These are phyloP conservation scores for Colletotrichum camelliae DNA, from an alignment of 2,329 filamentous ascomycete species.

Conservation along the genomic window DNA sequence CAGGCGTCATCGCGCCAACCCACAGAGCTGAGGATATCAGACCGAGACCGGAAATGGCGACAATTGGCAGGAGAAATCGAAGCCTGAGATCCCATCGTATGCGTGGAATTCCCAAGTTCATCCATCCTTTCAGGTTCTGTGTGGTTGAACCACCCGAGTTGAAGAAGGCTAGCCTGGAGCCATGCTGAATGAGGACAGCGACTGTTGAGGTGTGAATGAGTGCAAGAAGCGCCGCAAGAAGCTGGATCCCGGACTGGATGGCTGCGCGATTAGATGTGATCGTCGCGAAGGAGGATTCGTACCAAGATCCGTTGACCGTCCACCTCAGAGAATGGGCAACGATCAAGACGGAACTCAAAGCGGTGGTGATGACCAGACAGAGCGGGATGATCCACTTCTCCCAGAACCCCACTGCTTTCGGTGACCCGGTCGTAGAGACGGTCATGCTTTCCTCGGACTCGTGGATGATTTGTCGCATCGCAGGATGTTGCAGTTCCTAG, in stretches of 20 bases:
- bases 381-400: not conserved
- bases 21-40: conserved; percentile 18
- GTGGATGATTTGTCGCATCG: not conserved
- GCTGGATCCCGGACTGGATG: conserved; percentile 1
- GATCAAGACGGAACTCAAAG: conserved; percentile 2
- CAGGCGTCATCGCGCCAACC: conserved; percentile 28
- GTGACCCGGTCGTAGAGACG: not conserved
- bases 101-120: not conserved
- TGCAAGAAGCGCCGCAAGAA: not conserved
- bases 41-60: not conserved
- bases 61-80: not conserved
- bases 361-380: not conserved
- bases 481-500: not conserved
- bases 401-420: not conserved
- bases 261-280: conserved; percentile 1
- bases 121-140: not conserved
- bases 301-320: conserved; percentile 3
- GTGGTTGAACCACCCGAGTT: not conserved
- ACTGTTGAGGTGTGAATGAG: conserved; percentile 4
- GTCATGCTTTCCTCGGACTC: not conserved
- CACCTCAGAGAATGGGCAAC: not conserved
- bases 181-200: conserved; percentile 3
- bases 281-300: not conserved
- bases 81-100: not conserved
- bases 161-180: not conserved